Percentiles rank a stretch among this genome's conserved stretches.
Evolutionary conservation across 306 rosid species (phyloP).

Genomic region (Cajanus cajan): DNA sequence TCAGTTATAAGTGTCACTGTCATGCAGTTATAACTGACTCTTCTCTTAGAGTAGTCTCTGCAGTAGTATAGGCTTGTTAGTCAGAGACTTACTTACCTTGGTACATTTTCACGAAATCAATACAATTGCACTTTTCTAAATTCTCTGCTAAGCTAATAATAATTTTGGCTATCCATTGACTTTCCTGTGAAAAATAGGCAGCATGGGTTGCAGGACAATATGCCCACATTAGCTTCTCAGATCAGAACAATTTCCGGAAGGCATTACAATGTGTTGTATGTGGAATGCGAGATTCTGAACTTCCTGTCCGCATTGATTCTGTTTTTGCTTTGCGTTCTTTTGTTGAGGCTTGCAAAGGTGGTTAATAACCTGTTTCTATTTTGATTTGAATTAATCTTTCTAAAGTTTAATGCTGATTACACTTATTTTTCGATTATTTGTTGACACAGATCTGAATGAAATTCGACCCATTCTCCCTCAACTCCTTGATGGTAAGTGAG

Average conservation of each 20-base stretch:
- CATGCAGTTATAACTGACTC: no score
- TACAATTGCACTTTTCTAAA: no score
- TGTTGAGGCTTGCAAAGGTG: conserved; percentile 93
- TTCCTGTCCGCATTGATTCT: conserved; percentile 97
- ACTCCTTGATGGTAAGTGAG: conserved; percentile 85
- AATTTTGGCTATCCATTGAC: neutral
- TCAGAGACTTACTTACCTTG: no score
- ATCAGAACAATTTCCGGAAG: conserved; percentile 80
- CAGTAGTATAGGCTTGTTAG: no score
- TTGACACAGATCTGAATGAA: conserved; percentile 78
- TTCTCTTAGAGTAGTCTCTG: no score
- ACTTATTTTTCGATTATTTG: conserved; percentile 1
- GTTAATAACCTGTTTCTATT: neutral
- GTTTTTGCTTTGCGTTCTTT: conserved; percentile 93
- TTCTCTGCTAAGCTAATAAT: neutral
- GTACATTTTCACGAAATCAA: no score
- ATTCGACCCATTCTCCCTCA: conserved; percentile 91
- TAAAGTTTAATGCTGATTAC: neutral
- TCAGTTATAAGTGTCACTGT: no score
- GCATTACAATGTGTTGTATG: conserved; percentile 87
- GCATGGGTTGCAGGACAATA: conserved; percentile 99
- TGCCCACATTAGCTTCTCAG: conserved; percentile 76
- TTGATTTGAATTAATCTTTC: conserved; percentile 4
- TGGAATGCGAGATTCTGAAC: conserved; percentile 91
- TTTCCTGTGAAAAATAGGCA: conserved; percentile 55